Evolutionary conservation across 2,329 filamentous ascomycete species (phyloP).

Genomic region (Huntiella abstrusa): DNA sequence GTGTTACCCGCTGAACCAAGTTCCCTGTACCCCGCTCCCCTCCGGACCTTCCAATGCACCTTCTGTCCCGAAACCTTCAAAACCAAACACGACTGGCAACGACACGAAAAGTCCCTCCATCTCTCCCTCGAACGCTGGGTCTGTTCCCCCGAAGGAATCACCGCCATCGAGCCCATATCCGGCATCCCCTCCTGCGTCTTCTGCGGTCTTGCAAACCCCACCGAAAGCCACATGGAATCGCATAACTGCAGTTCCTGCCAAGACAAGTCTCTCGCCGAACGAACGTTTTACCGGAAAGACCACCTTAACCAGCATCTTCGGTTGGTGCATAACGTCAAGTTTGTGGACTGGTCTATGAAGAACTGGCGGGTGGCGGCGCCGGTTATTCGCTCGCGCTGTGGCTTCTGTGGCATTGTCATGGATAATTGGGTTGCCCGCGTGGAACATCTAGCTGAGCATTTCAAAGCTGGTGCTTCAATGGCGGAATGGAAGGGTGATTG

Average conservation of each 20-base stretch:
- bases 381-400: conserved; percentile 43
- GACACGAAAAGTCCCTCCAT: conserved; percentile 51
- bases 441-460: conserved; percentile 49
- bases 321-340: conserved; percentile 44
- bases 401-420: conserved; percentile 45
- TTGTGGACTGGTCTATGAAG: conserved; percentile 43
- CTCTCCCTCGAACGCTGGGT: conserved; percentile 48
- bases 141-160: conserved; percentile 38
- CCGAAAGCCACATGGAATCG: conserved; percentile 34
- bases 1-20: conserved; percentile 19
- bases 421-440: conserved; percentile 41
- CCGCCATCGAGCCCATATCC: conserved; percentile 38
- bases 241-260: conserved; percentile 47
- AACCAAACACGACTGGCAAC: conserved; percentile 51
- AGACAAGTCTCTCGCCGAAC: conserved; percentile 41
- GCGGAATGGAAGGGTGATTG: conserved; percentile 52
- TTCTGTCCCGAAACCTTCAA: conserved; percentile 51
- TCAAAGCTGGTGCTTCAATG: conserved; percentile 47
- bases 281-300: conserved; percentile 48
- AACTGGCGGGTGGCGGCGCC: conserved; percentile 41
- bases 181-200: conserved; percentile 39
- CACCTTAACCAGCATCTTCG: conserved; percentile 47
- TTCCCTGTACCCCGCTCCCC: conserved; percentile 21
- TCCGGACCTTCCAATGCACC: conserved; percentile 45
- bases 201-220: conserved; percentile 36